Conservation (phyloP, 129 eudicot genomes). For the Tanacetum coccineum region DNA sequence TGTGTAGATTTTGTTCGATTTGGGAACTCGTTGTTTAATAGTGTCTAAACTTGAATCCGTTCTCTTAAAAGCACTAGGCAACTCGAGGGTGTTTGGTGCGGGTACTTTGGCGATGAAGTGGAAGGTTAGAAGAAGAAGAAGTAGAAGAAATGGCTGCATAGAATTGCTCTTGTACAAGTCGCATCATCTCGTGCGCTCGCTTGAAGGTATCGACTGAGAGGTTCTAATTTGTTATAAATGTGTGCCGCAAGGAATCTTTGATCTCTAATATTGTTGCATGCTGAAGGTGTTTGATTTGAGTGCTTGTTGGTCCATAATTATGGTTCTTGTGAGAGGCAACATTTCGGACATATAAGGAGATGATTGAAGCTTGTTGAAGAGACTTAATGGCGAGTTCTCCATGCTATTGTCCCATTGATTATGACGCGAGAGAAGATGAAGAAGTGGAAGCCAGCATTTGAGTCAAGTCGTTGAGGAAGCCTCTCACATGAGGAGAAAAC, state of each 20-base stretch:
- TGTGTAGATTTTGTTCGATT: constrained; percentile 40
- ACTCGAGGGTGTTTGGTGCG: constrained; percentile 25
- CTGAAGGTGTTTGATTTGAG: constrained; percentile 25
- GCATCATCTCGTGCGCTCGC: constrained; percentile 60
- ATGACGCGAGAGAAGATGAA: constrained; percentile 51
- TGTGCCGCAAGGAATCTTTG: constrained; percentile 31
- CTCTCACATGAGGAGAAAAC: constrained; percentile 44
- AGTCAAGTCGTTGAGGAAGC: constrained; percentile 25
- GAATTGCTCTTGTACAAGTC: constrained; percentile 56
- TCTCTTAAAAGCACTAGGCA: constrained; percentile 49
- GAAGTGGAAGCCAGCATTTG: constrained; percentile 44
- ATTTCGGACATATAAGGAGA: constrained; percentile 19
- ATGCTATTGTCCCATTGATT: constrained; percentile 50
- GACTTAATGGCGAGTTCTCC: constrained; percentile 38
- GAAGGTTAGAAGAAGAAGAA: constrained; percentile 29
- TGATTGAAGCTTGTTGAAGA: constrained; percentile 35
- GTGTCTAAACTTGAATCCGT: constrained; percentile 30
- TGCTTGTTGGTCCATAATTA: constrained; percentile 11
- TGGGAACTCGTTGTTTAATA: constrained; percentile 10
- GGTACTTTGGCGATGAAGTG: constrained; percentile 26
- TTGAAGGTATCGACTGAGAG: constrained; percentile 34
- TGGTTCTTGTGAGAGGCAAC: constrained; percentile 12
- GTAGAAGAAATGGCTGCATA: constrained; percentile 49
- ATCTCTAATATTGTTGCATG: neutral
- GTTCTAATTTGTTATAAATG: constrained; percentile 32